Evolutionary conservation across 1,284 basidiomycete species (phyloP).

Genomic region (Cerioporus squamosus): DNA sequence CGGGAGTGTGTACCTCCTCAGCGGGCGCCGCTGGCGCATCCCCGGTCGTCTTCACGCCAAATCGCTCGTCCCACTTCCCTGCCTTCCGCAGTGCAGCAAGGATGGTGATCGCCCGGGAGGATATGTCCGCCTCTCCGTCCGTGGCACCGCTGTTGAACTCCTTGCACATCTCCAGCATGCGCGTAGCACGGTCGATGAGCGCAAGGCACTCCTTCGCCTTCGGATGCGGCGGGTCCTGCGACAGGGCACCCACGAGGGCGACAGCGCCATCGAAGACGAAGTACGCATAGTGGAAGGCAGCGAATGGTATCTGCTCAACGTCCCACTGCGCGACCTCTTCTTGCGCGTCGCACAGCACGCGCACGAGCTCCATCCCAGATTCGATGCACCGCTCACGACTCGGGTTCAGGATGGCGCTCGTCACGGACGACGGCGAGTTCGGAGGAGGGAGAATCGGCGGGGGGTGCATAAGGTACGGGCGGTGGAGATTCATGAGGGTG

Average conservation of each 20-base stretch:
- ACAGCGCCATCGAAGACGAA: conserved; percentile 39
- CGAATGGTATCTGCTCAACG: conserved; percentile 7
- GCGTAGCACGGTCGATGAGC: conserved; percentile 28
- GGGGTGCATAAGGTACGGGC: conserved; percentile 31
- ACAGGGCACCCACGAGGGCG: conserved; percentile 31
- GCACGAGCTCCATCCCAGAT: conserved; percentile 31
- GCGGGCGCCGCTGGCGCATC: not conserved
- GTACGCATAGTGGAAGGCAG: conserved; percentile 31
- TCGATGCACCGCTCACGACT: conserved; percentile 33
- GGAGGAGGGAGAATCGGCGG: conserved; percentile 27
- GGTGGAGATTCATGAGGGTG: conserved; percentile 34
- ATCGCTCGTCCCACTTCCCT: conserved; percentile 28
- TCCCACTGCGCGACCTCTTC: not conserved
- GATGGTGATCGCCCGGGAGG: conserved; percentile 25
- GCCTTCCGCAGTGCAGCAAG: conserved; percentile 29
- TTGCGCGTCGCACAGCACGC: conserved; percentile 19
- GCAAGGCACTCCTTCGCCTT: conserved; percentile 28
- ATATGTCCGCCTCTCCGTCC: conserved; percentile 30
- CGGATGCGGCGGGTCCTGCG: conserved; percentile 33
- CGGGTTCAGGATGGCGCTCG: conserved; percentile 25
- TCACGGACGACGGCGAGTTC: not conserved
- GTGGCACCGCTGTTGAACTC: conserved; percentile 13
- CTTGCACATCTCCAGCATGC: conserved; percentile 23
- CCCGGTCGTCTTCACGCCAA: conserved; percentile 11
- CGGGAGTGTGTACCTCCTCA: too few relatives aligned